phyloP scores from a whole-genome alignment of 2,329 filamentous ascomycete species.

The Trichothecium roseum region DNA sequence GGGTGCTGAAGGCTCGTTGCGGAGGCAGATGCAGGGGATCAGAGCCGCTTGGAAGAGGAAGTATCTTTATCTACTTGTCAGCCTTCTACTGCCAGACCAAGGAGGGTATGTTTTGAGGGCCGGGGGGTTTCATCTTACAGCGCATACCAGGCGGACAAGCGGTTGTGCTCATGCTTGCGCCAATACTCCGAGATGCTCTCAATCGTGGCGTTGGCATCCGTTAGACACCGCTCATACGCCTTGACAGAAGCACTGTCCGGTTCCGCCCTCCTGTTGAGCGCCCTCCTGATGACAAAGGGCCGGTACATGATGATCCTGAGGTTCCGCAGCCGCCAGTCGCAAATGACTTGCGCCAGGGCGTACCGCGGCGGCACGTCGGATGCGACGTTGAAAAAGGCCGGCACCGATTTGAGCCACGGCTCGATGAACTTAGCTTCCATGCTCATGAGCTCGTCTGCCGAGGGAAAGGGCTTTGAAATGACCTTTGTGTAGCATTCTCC shows the following conservation, averaged over 20 bases:
- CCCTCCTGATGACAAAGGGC: constrained; percentile 28
- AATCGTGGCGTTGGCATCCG: constrained; percentile 58
- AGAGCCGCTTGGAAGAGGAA: constrained; percentile 29
- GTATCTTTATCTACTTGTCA: neutral
- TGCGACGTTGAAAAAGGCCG: constrained; percentile 23
- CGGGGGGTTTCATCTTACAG: constrained; percentile 1
- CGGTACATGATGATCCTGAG: constrained; percentile 34
- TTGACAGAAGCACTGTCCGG: constrained; percentile 8
- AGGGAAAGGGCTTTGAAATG: constrained; percentile 31
- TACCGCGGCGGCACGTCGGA: constrained; percentile 22
- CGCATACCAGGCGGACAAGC: constrained; percentile 3
- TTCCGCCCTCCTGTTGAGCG: constrained; percentile 25
- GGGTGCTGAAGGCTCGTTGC: constrained; percentile 26
- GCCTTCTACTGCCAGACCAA: neutral
- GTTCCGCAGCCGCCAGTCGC: constrained; percentile 29
- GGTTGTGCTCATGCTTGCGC: neutral
- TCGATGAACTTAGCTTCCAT: constrained; percentile 27
- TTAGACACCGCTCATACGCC: constrained; percentile 44
- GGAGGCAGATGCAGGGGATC: constrained; percentile 35
- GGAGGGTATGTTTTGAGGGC: neutral
- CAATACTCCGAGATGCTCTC: constrained; percentile 19
- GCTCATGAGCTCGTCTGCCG: constrained; percentile 26
- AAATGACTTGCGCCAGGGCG: constrained; percentile 27
- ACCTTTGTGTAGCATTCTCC: constrained; percentile 32
- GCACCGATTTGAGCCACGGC: constrained; percentile 24